These are phyloP conservation scores for Aquanectria penicillioides DNA, from an alignment of 2,329 filamentous ascomycete species.

Conservation along the genomic window DNA sequence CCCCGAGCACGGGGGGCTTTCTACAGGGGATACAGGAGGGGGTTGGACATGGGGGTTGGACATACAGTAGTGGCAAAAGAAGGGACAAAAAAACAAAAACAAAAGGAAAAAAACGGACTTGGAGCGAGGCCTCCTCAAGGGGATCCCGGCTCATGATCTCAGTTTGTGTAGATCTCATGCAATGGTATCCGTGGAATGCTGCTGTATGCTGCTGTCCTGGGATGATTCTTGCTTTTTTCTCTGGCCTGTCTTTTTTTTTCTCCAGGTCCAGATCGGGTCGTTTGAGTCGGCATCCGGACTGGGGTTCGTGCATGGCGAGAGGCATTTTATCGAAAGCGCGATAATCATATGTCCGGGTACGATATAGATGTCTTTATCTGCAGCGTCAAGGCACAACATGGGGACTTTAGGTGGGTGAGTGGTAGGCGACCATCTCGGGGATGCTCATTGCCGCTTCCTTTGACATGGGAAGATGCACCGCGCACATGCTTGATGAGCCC, in stretches of 20 bases:
- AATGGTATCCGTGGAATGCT: slow-evolving; percentile 5
- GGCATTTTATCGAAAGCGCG: neutral
- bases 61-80: neutral
- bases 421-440: slow-evolving; percentile 1
- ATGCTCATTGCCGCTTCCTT: slow-evolving; percentile 9
- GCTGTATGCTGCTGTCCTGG: neutral
- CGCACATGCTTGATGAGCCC: slow-evolving; percentile 23
- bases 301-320: slow-evolving; percentile 2
- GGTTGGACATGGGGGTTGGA: neutral
- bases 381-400: neutral
- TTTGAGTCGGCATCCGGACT: slow-evolving; percentile 11
- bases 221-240: slow-evolving; percentile 1
- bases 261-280: slow-evolving; percentile 7
- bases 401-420: slow-evolving; percentile 4
- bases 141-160: slow-evolving; percentile 12
- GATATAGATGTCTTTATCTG: neutral
- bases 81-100: neutral
- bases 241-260: neutral
- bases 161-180: slow-evolving; percentile 21
- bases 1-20: slow-evolving; percentile 10
- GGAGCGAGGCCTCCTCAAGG: slow-evolving; percentile 4
- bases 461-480: slow-evolving; percentile 10
- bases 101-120: neutral
- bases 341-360: neutral
- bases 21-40: slow-evolving; percentile 1